Conservation (phyloP, 176 grass and related monocot species). For the Aegilops umbellulata region DNA sequence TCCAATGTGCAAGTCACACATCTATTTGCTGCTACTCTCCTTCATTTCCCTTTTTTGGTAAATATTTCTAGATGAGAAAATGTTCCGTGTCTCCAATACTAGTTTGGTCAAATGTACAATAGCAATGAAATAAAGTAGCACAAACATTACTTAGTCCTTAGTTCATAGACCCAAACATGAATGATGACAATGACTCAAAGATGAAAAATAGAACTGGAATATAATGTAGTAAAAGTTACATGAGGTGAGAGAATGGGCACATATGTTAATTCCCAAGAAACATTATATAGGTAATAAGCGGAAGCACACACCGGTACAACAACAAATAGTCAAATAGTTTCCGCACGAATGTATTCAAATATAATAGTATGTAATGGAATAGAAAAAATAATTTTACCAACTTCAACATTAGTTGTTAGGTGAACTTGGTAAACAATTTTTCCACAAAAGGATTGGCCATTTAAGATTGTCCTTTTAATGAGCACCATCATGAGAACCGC, state of each 20-base stretch:
- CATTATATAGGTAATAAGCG: not conserved
- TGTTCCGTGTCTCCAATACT: not conserved
- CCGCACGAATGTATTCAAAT: not conserved
- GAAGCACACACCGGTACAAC: not conserved
- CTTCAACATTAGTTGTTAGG: not conserved
- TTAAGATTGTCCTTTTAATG: not conserved
- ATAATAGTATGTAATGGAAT: not conserved
- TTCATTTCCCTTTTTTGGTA: not conserved
- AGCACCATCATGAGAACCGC: not conserved
- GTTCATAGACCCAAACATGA: not conserved
- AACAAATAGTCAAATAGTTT: not conserved
- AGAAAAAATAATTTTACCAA: not conserved
- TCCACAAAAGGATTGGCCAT: not conserved
- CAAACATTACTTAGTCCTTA: not conserved
- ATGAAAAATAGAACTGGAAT: not conserved
- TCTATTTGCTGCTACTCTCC: conserved; percentile 23
- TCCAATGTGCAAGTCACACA: conserved; percentile 29
- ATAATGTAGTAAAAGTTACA: not conserved
- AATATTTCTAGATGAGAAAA: not conserved
- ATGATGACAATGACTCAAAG: not conserved
- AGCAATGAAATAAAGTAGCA: not conserved
- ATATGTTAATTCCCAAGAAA: not conserved
- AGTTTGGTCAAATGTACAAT: conserved; percentile 12
- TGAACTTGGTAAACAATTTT: not conserved
- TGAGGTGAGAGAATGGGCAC: not conserved